These are phyloP conservation scores for Rhizoclosmatium sp. DNA, from an alignment of 192 early-diverging fungal species.

Conservation along the genomic window DNA sequence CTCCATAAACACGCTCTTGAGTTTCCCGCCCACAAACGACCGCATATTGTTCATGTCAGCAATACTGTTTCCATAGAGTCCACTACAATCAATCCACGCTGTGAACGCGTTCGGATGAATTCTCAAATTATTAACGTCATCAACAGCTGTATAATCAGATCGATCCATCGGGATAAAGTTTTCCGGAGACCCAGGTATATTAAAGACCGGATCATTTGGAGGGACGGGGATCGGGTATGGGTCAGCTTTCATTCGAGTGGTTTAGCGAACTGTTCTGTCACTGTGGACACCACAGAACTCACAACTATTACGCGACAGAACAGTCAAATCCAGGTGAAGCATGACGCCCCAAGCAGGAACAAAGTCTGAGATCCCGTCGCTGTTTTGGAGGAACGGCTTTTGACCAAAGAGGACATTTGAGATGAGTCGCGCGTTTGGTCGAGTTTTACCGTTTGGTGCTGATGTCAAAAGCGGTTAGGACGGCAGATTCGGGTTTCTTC, in stretches of 20 bases:
- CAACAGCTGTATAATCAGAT: slow-evolving; percentile 2
- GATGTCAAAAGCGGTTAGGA: neutral
- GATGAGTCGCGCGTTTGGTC: slow-evolving; percentile 37
- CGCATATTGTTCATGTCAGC: neutral
- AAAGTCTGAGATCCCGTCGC: slow-evolving; percentile 24
- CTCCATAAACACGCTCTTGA: slow-evolving; percentile 28
- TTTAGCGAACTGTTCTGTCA: slow-evolving; percentile 17
- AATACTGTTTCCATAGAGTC: slow-evolving; percentile 34
- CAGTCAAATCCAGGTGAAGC: slow-evolving; percentile 7
- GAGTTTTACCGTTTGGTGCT: slow-evolving; percentile 3
- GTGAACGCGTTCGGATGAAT: slow-evolving; percentile 29
- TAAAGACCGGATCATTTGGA: neutral
- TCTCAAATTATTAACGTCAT: neutral
- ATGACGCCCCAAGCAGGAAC: slow-evolving; percentile 31
- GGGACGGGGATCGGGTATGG: slow-evolving; percentile 42
- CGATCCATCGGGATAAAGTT: slow-evolving; percentile 19
- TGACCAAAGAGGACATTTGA: slow-evolving; percentile 40
- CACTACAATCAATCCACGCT: slow-evolving; percentile 37
- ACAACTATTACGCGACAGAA: neutral
- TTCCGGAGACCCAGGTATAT: too few species aligned
- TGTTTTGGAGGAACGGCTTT: slow-evolving; percentile 11
- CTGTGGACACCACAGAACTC: slow-evolving; percentile 4
- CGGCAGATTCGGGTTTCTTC: too few species aligned
- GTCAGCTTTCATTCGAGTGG: slow-evolving; percentile 39
- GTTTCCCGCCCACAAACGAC: slow-evolving; percentile 7